phyloP scores from a whole-genome alignment of 2,329 filamentous ascomycete species.

The Ophiognomonia clavigignenti-juglandacearum region DNA sequence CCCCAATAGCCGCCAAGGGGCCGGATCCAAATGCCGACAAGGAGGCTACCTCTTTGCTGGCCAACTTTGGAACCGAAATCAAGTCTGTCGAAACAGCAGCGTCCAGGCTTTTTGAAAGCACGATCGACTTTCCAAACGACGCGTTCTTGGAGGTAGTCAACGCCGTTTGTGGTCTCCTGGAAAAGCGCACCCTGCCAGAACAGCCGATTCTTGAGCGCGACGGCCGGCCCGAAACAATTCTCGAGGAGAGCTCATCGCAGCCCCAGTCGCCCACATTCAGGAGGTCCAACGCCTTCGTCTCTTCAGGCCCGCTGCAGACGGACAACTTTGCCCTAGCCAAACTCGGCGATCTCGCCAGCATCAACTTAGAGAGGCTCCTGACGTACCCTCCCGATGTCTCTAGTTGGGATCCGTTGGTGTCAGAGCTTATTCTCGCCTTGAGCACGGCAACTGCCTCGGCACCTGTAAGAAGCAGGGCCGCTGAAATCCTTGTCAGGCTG shows the following conservation, averaged over 20 bases:
- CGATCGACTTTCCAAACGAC: slow-evolving; percentile 79
- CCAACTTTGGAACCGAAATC: slow-evolving; percentile 74
- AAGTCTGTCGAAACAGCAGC: slow-evolving; percentile 86
- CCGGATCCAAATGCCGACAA: slow-evolving; percentile 44
- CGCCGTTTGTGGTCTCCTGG: slow-evolving; percentile 69
- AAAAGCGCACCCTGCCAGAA: slow-evolving; percentile 26
- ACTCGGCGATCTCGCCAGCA: slow-evolving; percentile 64
- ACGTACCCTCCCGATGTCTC: slow-evolving; percentile 60
- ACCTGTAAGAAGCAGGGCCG: slow-evolving; percentile 54
- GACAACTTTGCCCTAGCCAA: slow-evolving; percentile 68
- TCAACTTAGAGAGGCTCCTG: slow-evolving; percentile 72
- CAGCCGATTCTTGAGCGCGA: slow-evolving; percentile 21
- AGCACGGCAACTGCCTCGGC: slow-evolving; percentile 42
- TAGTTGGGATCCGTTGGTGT: slow-evolving; percentile 68
- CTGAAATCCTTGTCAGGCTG: slow-evolving; percentile 58
- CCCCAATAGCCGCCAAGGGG: slow-evolving; percentile 41
- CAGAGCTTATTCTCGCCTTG: slow-evolving; percentile 48
- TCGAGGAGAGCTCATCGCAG: slow-evolving; percentile 21
- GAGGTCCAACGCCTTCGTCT: slow-evolving; percentile 41
- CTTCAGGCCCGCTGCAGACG: slow-evolving; percentile 52
- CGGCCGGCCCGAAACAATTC: slow-evolving; percentile 32
- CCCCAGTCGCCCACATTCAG: slow-evolving; percentile 34
- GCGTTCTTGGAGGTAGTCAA: slow-evolving; percentile 73
- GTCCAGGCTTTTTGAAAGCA: slow-evolving; percentile 83
- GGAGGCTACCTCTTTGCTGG: slow-evolving; percentile 47